A percentile compares a stretch with the other conserved stretches of the same genome.
Evolutionary conservation across 106 monocot genomes (phyloP).

Genomic region (Posidonia australis): DNA sequence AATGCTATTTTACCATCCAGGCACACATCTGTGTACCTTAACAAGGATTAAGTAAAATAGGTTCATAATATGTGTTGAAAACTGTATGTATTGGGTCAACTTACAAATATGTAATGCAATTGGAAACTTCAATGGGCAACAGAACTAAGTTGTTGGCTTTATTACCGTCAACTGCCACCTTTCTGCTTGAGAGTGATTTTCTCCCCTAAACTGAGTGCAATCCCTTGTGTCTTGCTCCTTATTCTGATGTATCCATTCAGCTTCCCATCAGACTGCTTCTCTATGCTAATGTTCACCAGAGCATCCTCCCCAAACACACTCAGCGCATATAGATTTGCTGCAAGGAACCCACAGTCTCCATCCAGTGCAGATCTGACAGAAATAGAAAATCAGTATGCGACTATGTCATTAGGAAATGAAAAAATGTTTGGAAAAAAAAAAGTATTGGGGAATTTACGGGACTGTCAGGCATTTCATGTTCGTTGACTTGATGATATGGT

Average conservation of each 20-base stretch:
- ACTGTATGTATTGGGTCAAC: too few species aligned
- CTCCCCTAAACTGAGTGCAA: slow-evolving; percentile 90
- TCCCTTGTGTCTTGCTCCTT: slow-evolving; percentile 94
- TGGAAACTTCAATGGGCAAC: too few species aligned
- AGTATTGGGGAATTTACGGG: slow-evolving; percentile 27
- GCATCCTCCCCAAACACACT: slow-evolving; percentile 96
- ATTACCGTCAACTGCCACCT: too few species aligned
- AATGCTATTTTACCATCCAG: too few species aligned
- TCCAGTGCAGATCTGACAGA: slow-evolving; percentile 68
- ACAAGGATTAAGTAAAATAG: too few species aligned
- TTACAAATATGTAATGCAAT: too few species aligned
- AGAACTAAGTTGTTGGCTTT: too few species aligned
- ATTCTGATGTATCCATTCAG: slow-evolving; percentile 88
- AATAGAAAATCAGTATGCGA: too few species aligned
- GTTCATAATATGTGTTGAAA: too few species aligned
- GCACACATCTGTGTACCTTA: too few species aligned
- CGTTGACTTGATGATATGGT: slow-evolving; percentile 90
- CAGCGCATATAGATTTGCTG: slow-evolving; percentile 87
- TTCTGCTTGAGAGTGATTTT: slow-evolving; percentile 96
- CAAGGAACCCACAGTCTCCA: slow-evolving; percentile 86
- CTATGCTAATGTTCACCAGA: slow-evolving; percentile 74
- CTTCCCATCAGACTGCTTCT: slow-evolving; percentile 76
- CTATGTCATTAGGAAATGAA: too few species aligned
- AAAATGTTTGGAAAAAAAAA: too few species aligned
- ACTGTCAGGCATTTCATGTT: slow-evolving; percentile 95